Evolutionary conservation across 1,139 yeast genomes (phyloP).

Genomic region (Kodamaea plutei): DNA sequence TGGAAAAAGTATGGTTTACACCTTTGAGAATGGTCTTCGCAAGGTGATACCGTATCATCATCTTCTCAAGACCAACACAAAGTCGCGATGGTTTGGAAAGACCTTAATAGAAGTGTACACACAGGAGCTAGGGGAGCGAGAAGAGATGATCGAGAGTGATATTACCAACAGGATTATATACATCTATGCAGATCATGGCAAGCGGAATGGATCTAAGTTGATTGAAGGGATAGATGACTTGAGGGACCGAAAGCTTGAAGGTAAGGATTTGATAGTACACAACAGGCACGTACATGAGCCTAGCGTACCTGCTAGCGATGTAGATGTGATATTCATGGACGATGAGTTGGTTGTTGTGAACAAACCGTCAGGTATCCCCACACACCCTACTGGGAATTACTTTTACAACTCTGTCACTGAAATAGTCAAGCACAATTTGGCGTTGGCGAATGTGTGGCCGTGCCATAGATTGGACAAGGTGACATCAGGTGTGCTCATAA

Average conservation of each 20-base stretch:
- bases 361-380: constrained; percentile 76
- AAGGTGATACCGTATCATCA: constrained; percentile 45
- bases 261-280: constrained; percentile 49
- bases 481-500: constrained; percentile 68
- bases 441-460: constrained; percentile 41
- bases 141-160: constrained; percentile 22
- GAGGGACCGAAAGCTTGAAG: constrained; percentile 23
- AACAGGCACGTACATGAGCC: constrained; percentile 63
- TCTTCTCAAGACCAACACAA: constrained; percentile 37
- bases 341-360: constrained; percentile 54
- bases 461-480: constrained; percentile 70
- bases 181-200: constrained; percentile 26
- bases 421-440: constrained; percentile 41
- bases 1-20: no score
- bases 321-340: constrained; percentile 38
- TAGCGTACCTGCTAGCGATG: constrained; percentile 29
- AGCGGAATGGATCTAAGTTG: constrained; percentile 14
- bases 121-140: constrained; percentile 41
- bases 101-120: constrained; percentile 41
- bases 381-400: constrained; percentile 74
- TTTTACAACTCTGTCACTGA: constrained; percentile 59
- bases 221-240: constrained; percentile 24
- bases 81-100: constrained; percentile 47
- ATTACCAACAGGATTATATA: constrained; percentile 23
- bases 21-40: no score